phyloP scores from a whole-genome alignment of 108 stramenopile species.

The Cyclotella kingstonii region DNA sequence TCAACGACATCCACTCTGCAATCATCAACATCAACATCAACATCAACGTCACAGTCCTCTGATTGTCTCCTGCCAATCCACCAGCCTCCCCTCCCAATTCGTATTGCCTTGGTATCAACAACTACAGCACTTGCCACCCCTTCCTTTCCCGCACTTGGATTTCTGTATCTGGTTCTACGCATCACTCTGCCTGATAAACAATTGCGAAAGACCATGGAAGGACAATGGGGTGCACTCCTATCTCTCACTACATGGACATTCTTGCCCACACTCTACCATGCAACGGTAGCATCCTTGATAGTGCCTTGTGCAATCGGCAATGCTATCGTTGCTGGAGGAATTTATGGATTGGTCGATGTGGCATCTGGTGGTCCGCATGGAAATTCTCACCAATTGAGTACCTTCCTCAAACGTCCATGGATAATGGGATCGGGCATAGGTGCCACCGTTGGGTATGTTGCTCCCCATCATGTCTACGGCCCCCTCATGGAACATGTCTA shows the following conservation, averaged over 20 bases:
- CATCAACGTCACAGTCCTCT: conserved; percentile 1
- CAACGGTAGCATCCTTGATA: conserved; percentile 29
- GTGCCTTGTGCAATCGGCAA: conserved; percentile 46
- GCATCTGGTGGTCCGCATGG: conserved; percentile 11
- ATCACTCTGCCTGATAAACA: conserved; percentile 29
- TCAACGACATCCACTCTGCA: no score
- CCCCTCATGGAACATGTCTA: conserved; percentile 35
- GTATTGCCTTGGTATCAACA: conserved; percentile 40
- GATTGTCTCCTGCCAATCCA: conserved; percentile 1
- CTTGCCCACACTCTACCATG: conserved; percentile 37
- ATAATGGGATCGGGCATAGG: conserved; percentile 44
- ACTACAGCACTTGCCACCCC: conserved; percentile 49
- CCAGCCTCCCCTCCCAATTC: conserved; percentile 36
- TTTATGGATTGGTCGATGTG: conserved; percentile 33
- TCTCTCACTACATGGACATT: conserved; percentile 43
- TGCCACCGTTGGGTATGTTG: conserved; percentile 41
- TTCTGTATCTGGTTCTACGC: conserved; percentile 32
- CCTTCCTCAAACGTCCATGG: conserved; percentile 17
- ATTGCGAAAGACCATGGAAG: conserved; percentile 36
- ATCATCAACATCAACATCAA: not conserved
- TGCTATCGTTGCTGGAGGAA: conserved; percentile 36
- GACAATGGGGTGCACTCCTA: conserved; percentile 37
- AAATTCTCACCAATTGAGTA: not conserved
- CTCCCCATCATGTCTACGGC: conserved; percentile 37
- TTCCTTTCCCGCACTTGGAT: conserved; percentile 46